A percentile compares a stretch with the other conserved stretches of the same genome.
These are phyloP conservation scores for Coemansia sp. DNA, from an alignment of 192 early-diverging fungal species.

Conservation along the genomic window DNA sequence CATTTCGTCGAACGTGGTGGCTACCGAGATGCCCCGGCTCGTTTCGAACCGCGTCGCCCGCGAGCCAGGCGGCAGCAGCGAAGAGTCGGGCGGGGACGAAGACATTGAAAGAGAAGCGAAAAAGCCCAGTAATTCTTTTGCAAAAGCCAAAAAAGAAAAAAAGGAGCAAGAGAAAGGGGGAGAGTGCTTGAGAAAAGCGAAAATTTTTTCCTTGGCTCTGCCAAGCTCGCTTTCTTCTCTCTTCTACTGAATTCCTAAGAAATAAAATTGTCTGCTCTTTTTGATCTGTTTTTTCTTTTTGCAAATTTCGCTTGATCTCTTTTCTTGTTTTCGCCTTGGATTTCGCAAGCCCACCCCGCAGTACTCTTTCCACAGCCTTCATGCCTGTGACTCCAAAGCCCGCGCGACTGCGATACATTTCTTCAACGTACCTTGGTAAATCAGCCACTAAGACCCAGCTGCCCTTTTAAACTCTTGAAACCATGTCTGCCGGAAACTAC, in stretches of 20 bases:
- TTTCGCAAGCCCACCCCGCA: not conserved
- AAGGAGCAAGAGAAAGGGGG: not conserved
- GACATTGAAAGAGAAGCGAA: not conserved
- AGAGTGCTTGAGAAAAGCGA: not conserved
- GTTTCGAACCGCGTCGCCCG: slow-evolving; percentile 59
- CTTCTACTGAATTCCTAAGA: not conserved
- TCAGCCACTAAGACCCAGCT: not conserved
- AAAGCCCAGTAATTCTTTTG: not conserved
- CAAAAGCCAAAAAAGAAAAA: not conserved
- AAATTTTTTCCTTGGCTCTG: not conserved
- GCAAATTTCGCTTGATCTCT: not conserved
- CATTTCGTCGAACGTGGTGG: slow-evolving; percentile 91
- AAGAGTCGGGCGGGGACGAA: not conserved
- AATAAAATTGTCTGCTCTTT: not conserved
- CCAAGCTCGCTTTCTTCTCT: not conserved
- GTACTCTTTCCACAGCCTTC: slow-evolving; percentile 13
- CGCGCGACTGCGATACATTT: slow-evolving; percentile 20
- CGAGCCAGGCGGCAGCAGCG: not conserved
- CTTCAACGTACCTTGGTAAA: not conserved
- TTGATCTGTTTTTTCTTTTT: not conserved
- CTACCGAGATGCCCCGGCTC: slow-evolving; percentile 79
- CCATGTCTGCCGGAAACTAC: slow-evolving; percentile 47
- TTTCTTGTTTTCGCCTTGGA: not conserved
- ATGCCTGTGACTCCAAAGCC: slow-evolving; percentile 17
- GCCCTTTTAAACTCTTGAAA: not conserved